Evolutionary conservation across 2,329 filamentous ascomycete genomes (phyloP), one percentile per base, ranked within the genome.

Genomic region (Chalaropsis thielavioides): DNA sequence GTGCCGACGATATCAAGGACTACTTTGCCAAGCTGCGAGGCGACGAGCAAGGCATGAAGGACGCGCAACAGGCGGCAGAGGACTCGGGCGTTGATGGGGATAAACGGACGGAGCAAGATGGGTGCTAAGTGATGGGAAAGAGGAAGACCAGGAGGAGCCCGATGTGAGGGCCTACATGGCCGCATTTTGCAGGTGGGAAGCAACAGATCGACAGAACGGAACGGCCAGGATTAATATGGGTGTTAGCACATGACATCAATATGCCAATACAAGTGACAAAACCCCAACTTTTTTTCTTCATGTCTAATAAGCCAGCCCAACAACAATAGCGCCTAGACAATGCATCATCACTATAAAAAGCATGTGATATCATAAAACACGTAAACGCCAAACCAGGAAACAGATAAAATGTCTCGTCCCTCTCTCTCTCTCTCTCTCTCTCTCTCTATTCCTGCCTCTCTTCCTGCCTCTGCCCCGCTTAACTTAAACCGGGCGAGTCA

Each of bases 11-110:
- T 75, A 94, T 99, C 75, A 99, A 96, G 75, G 84, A 84, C 1
- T 96, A 96, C 74, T 99, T 99, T 80, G 92, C 92, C 62, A 92
- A 94, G 77, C 76, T 99, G 70, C 83, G 94, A 68, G 94, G 94
- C 66, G 94, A 97, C 74, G 89, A 90, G 56, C 78, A 88, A 70
- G 88, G 79, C 0, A 89, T 90, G 65, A 79, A 78, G 70, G 81
- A 84, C 68, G 86, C 85, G 0, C 81, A 80, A 15, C 79, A 81
- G 64, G 78, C 77, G 27, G 81, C 81, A 7, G 76, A 75, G 1
- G 74, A 71, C 31, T 72, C 71, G 41, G 70, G 51, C 7, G 17
- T 19, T 11, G 58, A 72, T n/a, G 73, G 71, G 49, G 73, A 74
- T 19, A 73, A 70, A 0, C 70, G 71, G 4, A 71, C 70, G 3